Evolutionary conservation across 441 rosid genomes (phyloP).

Genomic region (Biscutella laevigata): DNA sequence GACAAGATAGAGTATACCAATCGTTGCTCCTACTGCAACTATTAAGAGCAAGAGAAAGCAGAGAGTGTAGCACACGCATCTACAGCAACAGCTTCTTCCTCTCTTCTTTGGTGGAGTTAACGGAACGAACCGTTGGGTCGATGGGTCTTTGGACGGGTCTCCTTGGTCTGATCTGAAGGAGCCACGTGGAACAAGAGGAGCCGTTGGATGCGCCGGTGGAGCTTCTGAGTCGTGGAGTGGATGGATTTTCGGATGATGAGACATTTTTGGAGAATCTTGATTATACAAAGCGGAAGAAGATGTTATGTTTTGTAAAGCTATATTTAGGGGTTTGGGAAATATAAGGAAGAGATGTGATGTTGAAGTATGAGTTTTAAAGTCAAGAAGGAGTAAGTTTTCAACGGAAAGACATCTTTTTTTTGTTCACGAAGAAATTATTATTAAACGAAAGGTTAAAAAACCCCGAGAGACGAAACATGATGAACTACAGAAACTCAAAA

Average conservation of each 20-base stretch:
- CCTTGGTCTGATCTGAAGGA: conserved; percentile 40
- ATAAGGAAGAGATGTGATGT: not conserved
- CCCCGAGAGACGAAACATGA: too few relatives aligned
- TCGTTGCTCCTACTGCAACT: conserved; percentile 32
- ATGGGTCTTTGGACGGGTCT: conserved; percentile 14
- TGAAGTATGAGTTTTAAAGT: conserved; percentile 8
- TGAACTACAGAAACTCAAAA: too few relatives aligned
- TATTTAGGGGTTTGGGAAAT: not conserved
- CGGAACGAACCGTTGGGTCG: conserved; percentile 34
- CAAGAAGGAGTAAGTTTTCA: conserved; percentile 15
- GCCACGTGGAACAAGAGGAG: conserved; percentile 48
- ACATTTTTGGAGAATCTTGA: conserved; percentile 32
- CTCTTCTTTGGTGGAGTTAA: conserved; percentile 34
- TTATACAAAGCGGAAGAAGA: not conserved
- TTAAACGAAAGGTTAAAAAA: too few relatives aligned
- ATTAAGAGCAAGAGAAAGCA: conserved; percentile 40
- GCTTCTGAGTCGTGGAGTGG: conserved; percentile 53
- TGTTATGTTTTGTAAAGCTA: not conserved
- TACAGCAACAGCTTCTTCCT: conserved; percentile 52
- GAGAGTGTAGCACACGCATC: conserved; percentile 62
- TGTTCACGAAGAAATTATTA: too few relatives aligned
- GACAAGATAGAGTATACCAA: conserved; percentile 57
- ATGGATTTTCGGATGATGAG: conserved; percentile 52
- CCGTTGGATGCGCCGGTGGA: conserved; percentile 28
- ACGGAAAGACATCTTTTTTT: not conserved